These are phyloP conservation scores for Fusarium annulatum DNA, from an alignment of 2,329 filamentous ascomycete species.

Conservation along the genomic window DNA sequence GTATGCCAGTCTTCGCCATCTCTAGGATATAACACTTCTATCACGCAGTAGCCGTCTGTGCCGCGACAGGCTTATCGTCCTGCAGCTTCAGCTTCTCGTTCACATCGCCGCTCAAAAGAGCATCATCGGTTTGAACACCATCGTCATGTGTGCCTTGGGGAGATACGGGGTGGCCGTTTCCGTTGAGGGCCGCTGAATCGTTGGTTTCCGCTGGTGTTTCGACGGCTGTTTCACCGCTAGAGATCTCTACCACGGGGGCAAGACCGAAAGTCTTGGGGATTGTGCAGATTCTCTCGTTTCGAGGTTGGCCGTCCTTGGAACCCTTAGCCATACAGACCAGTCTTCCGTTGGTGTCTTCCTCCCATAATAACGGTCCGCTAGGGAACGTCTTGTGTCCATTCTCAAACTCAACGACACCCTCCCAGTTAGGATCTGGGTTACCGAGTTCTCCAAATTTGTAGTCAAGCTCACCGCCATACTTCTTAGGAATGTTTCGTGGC, in stretches of 20 bases:
- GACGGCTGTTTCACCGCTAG: background rate
- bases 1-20: conserved; percentile 26
- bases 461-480: conserved; percentile 88
- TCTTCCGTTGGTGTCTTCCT: conserved; percentile 56
- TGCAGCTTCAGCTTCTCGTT: conserved; percentile 49
- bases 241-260: conserved; percentile 16
- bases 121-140: conserved; percentile 44
- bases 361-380: conserved; percentile 68
- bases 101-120: conserved; percentile 44
- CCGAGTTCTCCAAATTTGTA: conserved; percentile 83
- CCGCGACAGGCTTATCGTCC: conserved; percentile 31
- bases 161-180: conserved; percentile 13
- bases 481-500: conserved; percentile 82
- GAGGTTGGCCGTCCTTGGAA: conserved; percentile 56
- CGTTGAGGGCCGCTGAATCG: conserved; percentile 1
- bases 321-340: conserved; percentile 67
- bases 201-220: background rate
- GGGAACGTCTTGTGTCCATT: conserved; percentile 65
- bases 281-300: conserved; percentile 62
- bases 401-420: conserved; percentile 63
- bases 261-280: conserved; percentile 56
- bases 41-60: conserved; percentile 27
- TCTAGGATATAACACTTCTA: conserved; percentile 19
- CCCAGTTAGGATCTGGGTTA: conserved; percentile 73
- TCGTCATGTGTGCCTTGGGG: conserved; percentile 47